Conservation (phyloP, 176 grass and related monocot species). For the Carex myosuroides region DNA sequence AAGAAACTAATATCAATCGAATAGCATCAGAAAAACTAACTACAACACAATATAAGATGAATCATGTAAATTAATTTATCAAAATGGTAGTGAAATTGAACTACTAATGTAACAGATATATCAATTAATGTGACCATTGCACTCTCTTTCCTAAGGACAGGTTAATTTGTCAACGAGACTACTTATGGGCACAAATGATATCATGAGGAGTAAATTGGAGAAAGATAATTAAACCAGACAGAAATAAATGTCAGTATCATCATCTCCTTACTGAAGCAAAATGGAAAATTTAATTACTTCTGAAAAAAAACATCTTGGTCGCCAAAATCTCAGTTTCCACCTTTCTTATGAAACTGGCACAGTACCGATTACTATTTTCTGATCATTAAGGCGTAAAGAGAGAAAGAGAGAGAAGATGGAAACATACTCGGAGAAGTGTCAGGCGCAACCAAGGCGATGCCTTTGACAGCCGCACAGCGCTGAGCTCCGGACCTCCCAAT, state of each 20-base stretch:
- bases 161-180: no score
- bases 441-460: slow-evolving; percentile 60
- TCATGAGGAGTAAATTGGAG: background rate
- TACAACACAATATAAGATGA: background rate
- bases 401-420: background rate
- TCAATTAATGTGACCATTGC: background rate
- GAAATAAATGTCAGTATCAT: background rate
- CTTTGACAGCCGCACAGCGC: slow-evolving; percentile 53
- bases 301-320: background rate
- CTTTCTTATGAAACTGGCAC: background rate
- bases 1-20: slow-evolving; percentile 10
- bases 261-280: background rate
- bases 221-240: background rate
- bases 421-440: slow-evolving; percentile 87
- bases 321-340: background rate
- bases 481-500: slow-evolving; percentile 73
- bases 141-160: background rate
- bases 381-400: slow-evolving; percentile 2
- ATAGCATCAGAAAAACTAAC: background rate
- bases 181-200: no score
- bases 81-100: no score
- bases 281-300: background rate
- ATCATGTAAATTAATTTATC: background rate
- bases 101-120: background rate
- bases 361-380: background rate